Evolutionary conservation across 83 land plant species (phyloP), one percentile per base, ranked within the genome.

Genomic region (Diphasiastrum complanatum): DNA sequence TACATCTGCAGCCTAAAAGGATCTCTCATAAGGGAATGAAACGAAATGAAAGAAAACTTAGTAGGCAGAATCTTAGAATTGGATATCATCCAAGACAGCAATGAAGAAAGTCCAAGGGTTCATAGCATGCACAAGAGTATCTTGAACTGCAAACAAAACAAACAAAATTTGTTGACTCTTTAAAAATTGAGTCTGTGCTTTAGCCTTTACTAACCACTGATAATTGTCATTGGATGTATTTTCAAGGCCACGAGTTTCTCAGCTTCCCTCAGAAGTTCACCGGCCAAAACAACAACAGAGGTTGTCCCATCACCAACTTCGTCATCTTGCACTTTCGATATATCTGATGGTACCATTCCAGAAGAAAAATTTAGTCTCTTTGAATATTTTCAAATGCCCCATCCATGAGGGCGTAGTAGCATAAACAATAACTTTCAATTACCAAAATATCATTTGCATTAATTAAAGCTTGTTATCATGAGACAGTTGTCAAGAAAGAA

Each of bases 231-330:
- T 16, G 97, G 97, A 63, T 91, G 97, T 34, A 91, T 87, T 68
- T 91, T 91, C 30, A 75, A 25, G 22, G 74, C 78, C 2, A 87
- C 73, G 52, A 91, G 67, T 68, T 91, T 91, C 67, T 91, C 97
- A 22, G 97, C 97, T 51, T 91, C 97, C 45, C 95, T 68, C 36
- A 91, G 61, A 54, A 91, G 86, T 64, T 91, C 97, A n/a, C 97
- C 97, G 67, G 95, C 93, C 76, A 91, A 73, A 43, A 91, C 97
- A 63, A 87, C 97, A 66, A 91, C 97, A 34, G 97, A 91, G 52
- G 97, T 91, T 18, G 97, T 91, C 24, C 97, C 97, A 77, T 91
- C 97, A 61, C 97, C 97, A 55, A 91, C 97, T 66, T 90, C 97
- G 78, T 90, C 97, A 71, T 90, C 97, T 76, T 90, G 97, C 36